Evolutionary conservation across 2,329 filamentous ascomycete species (phyloP), one percentile per base, ranked within the genome.

Genomic region (Beauveria pseudobassiana): DNA sequence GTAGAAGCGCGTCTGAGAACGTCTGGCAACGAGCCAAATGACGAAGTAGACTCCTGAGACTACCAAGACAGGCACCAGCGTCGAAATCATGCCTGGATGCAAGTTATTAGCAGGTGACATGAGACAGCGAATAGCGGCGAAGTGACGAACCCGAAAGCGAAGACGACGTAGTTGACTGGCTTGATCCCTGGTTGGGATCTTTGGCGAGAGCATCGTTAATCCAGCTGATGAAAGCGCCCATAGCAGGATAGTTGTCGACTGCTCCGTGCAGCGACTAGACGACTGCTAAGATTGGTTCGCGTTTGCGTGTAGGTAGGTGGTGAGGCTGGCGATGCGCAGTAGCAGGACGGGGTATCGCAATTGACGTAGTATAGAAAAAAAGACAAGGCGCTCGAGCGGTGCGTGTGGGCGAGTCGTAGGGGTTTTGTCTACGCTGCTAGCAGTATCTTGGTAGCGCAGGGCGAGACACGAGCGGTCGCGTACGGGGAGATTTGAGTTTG

Each of bases 1-100:
- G 69, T 86, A 86, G 57, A 84, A 82, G 28, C 83, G 77, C 24
- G 75, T 72, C 46, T 78, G 76, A 30, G 75, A 79, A 54, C 75
- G 75, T 48, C 84, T 75, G 45, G 82, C 67, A 18, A 78, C 52
- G 56, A 84, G 66, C 69, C 86, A 86, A 61, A 83, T 71, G 64
- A 73, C 30, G n/a, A 85, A 61, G 65, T 81, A 84, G 40, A 82
- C 66, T 28, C 65, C 72, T 5, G 81, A 76, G 63, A 80, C 77
- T 49, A 80, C 64, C 50, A 82, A 67, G 5, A 85, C 76, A 10
- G 84, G 84, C 8, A 83, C 65, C 20, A 86, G 76, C 38, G 83
- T 86, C 68, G 75, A 75, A 51, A 83, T 42, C 74, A 76, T 76
- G 69, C 73, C 74, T 75, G 10, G 1, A 18, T 14, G n/a, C n/a